Evolutionary conservation across 2,329 filamentous ascomycete species (phyloP).

Genomic region (Monosporascus cannonballus): DNA sequence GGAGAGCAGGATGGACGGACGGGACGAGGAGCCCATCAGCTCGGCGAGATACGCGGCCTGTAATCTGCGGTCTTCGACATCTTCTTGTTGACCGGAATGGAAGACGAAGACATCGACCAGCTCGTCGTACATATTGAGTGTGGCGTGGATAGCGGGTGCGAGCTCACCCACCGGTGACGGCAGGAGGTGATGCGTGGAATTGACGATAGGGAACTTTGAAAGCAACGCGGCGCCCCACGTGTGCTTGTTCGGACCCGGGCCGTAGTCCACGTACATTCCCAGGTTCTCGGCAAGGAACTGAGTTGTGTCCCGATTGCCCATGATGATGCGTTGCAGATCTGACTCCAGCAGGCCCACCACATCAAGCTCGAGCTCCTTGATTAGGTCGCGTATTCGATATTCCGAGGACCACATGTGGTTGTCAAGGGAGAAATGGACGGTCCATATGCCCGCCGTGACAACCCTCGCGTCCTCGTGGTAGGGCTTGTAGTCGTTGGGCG

Average conservation of each 20-base stretch:
- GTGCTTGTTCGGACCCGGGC: slow-evolving; percentile 96
- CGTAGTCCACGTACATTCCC: slow-evolving; percentile 98
- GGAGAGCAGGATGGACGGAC: slow-evolving; percentile 78
- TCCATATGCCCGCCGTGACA: slow-evolving; percentile 96
- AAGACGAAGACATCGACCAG: slow-evolving; percentile 94
- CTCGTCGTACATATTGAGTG: slow-evolving; percentile 85
- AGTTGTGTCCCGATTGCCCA: slow-evolving; percentile 96
- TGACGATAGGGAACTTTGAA: slow-evolving; percentile 95
- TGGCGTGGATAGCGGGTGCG: slow-evolving; percentile 94
- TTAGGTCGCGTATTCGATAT: slow-evolving; percentile 82
- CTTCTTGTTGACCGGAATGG: slow-evolving; percentile 97
- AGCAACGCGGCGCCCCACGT: slow-evolving; percentile 92
- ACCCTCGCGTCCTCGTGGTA: slow-evolving; percentile 85
- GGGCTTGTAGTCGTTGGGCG: slow-evolving; percentile 82
- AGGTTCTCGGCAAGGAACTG: slow-evolving; percentile 94
- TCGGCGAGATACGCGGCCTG: slow-evolving; percentile 82
- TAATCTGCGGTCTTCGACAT: slow-evolving; percentile 81
- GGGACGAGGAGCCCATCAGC: slow-evolving; percentile 75
- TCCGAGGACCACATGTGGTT: slow-evolving; percentile 99
- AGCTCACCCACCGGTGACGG: slow-evolving; percentile 92
- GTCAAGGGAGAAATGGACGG: slow-evolving; percentile 94
- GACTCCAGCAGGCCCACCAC: slow-evolving; percentile 92
- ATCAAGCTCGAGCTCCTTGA: slow-evolving; percentile 94
- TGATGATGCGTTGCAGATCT: slow-evolving; percentile 95
- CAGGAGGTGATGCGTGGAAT: slow-evolving; percentile 91